Base-by-base conservation (phyloP, 2,329 filamentous ascomycete species). In the Fonsecaea erecta region DNA sequence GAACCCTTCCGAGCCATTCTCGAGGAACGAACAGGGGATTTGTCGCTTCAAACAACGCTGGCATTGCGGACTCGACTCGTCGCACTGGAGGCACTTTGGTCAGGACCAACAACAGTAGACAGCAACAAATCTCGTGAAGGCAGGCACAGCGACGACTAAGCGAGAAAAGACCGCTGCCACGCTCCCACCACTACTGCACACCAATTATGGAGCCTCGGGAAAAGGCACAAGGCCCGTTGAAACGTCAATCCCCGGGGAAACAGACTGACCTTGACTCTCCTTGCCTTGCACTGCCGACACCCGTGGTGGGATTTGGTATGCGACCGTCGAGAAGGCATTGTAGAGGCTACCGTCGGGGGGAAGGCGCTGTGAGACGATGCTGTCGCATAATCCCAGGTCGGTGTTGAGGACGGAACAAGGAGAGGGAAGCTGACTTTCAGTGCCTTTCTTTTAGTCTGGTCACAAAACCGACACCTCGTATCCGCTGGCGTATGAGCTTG, bases 291-390 rank as follows among this genome's bases (percentile, higher is more conserved):
- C 54, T 72, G 70, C 40, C 60, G 37, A 52, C 71, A 72, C 4
- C 71, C 71, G 54, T 72, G 71, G 60, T 71, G 71, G 14, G 68
- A 71, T 43, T 72, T 72, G 8, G 70, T 72, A 62, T 72, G 71
- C 37, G 68, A 68, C 52, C 70, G 62, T 26, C 71, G 63, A 21
- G 71, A 72, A 35, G 71, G 71, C 71, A 72, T 72, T 28, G 18
- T 40, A 30, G 52, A 11, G 30, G 43, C 24, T n/a, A 9, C 43
- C 43, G 43, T 18, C 43, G 7, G 18, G 43, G 21, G 18, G 7
- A 8, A 12, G 21, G 43, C 18, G 11, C 18, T 24, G 16, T 24
- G 18, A 11, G 24, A 12, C 18, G 18, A 48, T 12, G 18, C 21
- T 24, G 43, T 8, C 43, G 18, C 43, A 48, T 48, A 48, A 14